Conservation (phyloP, 1,139 yeast species). For the Geotrichum citri-aurantii region DNA sequence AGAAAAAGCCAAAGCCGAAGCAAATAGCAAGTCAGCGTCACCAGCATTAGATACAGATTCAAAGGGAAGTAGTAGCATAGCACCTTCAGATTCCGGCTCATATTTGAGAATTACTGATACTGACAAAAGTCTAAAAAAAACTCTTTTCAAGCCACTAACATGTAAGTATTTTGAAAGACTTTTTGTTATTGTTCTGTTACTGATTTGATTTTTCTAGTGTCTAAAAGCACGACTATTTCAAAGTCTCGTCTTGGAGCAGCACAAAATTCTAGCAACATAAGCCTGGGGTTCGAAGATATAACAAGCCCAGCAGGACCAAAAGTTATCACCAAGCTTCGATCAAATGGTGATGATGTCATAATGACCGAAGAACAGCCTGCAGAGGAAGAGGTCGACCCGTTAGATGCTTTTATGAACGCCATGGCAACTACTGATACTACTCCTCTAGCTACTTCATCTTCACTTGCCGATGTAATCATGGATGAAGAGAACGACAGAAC, state of each 20-base stretch:
- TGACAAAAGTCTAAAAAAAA: constrained; percentile 17
- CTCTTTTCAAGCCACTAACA: constrained; percentile 11
- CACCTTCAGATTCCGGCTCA: constrained; percentile 2
- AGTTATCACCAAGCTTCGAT: not conserved
- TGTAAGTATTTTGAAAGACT: constrained; percentile 9
- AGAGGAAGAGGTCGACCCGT: constrained; percentile 36
- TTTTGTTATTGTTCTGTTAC: not conserved
- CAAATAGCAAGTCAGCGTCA: constrained; percentile 8
- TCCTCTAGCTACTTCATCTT: constrained; percentile 10
- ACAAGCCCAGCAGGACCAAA: not conserved
- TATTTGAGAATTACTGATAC: constrained; percentile 9
- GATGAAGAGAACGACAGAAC: constrained; percentile 27
- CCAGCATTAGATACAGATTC: not conserved
- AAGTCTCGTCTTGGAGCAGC: constrained; percentile 3
- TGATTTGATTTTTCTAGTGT: constrained; percentile 2
- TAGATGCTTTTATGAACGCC: constrained; percentile 38
- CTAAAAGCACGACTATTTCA: constrained; percentile 1
- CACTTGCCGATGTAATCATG: constrained; percentile 23
- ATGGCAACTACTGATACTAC: constrained; percentile 22
- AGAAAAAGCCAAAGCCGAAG: constrained; percentile 21
- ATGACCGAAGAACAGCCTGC: constrained; percentile 7
- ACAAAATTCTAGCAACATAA: constrained; percentile 1
- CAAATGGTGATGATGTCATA: constrained; percentile 10
- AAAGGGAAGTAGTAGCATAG: constrained; percentile 17
- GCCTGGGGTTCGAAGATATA: constrained; percentile 8